phyloP scores from a whole-genome alignment of 805 yeast species.

The Henningerozyma blattae region DNA sequence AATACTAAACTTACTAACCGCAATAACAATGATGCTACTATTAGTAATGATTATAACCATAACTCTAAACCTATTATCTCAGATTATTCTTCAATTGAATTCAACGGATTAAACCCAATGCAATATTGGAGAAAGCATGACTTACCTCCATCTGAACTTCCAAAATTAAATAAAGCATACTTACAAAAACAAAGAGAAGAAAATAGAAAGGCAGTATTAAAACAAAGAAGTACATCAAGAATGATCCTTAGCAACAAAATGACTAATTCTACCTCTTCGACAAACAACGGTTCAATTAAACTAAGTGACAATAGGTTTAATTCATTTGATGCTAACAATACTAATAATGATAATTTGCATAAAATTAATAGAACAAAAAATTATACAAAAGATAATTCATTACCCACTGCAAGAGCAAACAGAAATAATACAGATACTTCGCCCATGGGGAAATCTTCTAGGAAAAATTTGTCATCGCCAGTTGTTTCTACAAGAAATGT shows the following conservation, averaged over 20 bases:
- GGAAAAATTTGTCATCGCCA: neutral
- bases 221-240: conserved; percentile 13
- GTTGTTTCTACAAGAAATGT: neutral
- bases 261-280: neutral
- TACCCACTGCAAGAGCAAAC: neutral
- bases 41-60: conserved; percentile 1
- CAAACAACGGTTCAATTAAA: neutral
- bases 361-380: too few relatives aligned
- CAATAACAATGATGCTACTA: conserved; percentile 1
- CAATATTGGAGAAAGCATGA: conserved; percentile 28
- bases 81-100: conserved; percentile 17
- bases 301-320: neutral
- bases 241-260: neutral
- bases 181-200: conserved; percentile 27
- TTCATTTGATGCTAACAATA: neutral
- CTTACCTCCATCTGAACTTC: conserved; percentile 27
- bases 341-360: too few relatives aligned
- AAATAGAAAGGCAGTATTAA: conserved; percentile 20
- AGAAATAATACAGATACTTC: too few relatives aligned
- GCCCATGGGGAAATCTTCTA: too few relatives aligned
- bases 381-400: neutral
- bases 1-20: neutral
- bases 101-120: conserved; percentile 30
- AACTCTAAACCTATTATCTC: neutral
- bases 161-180: conserved; percentile 25